These are phyloP conservation scores for Paramyrothecium sp. DNA, from an alignment of 2,329 filamentous ascomycete species.

Conservation along the genomic window DNA sequence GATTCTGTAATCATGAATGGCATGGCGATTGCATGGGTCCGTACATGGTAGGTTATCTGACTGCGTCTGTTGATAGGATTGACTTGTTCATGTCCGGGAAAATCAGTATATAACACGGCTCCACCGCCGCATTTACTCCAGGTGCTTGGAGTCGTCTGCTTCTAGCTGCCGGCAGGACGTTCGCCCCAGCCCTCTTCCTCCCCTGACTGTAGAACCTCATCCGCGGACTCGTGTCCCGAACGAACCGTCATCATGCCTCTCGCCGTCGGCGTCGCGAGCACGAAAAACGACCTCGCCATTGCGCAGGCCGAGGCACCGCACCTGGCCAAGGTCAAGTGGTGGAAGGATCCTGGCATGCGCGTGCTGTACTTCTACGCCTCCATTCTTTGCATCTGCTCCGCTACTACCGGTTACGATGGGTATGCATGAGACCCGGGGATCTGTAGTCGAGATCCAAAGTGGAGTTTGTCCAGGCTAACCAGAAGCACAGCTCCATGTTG, in stretches of 20 bases:
- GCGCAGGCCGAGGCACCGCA: slow-evolving; percentile 48
- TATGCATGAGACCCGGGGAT: slow-evolving; percentile 22
- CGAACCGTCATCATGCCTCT: slow-evolving; percentile 6
- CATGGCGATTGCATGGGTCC: not conserved
- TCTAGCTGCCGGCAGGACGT: not conserved
- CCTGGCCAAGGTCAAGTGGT: slow-evolving; percentile 51
- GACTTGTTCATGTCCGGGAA: not conserved
- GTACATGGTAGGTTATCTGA: not conserved
- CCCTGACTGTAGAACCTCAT: not conserved
- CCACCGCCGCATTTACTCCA: not conserved
- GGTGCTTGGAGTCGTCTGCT: not conserved
- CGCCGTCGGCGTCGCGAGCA: not conserved
- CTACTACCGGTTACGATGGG: slow-evolving; percentile 57
- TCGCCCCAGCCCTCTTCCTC: not conserved
- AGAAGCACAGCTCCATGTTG: slow-evolving; percentile 1
- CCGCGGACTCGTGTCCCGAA: not conserved
- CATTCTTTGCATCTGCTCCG: slow-evolving; percentile 52
- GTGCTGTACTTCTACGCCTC: slow-evolving; percentile 53
- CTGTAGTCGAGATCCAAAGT: too few species aligned
- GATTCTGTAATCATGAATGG: not conserved
- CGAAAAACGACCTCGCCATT: slow-evolving; percentile 8
- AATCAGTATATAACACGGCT: not conserved
- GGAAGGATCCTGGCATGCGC: slow-evolving; percentile 52
- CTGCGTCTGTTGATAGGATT: not conserved
- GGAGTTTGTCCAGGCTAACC: not conserved